Evolutionary conservation across 1,284 basidiomycete species (phyloP).

Genomic region (Ganoderma boninense): DNA sequence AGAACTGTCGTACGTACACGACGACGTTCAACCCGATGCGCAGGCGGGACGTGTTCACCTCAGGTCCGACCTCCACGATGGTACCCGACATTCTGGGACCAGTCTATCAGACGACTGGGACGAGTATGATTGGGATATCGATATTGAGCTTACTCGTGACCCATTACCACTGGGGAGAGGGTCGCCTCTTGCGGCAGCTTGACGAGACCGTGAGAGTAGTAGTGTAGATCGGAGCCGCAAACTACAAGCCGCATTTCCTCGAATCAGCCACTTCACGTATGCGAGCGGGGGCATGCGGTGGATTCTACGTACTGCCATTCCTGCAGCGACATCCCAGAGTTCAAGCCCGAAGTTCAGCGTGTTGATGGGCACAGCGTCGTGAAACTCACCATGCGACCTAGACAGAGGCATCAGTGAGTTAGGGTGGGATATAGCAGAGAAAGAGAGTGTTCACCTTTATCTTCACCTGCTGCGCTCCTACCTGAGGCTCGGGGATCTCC

Average conservation of each 20-base stretch:
- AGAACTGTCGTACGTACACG: constrained; percentile 35
- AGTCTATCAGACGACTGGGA: not conserved
- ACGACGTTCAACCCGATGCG: constrained; percentile 41
- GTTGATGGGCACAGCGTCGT: no score
- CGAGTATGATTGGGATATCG: not conserved
- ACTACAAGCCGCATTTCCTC: constrained; percentile 9
- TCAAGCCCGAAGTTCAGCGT: not conserved
- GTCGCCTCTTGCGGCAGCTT: constrained; percentile 35
- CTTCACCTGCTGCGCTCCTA: constrained; percentile 36
- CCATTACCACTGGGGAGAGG: constrained; percentile 40
- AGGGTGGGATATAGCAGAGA: not conserved
- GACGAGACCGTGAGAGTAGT: constrained; percentile 36
- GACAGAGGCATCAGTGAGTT: not conserved
- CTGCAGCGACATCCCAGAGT: not conserved
- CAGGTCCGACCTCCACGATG: constrained; percentile 39
- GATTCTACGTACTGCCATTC: constrained; percentile 18
- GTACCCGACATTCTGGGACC: constrained; percentile 41
- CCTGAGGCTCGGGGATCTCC: constrained; percentile 38
- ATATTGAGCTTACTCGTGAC: constrained; percentile 41
- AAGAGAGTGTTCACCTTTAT: constrained; percentile 36
- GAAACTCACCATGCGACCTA: constrained; percentile 29
- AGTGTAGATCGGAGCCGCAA: constrained; percentile 41
- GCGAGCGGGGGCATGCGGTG: not conserved
- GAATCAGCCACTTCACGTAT: not conserved
- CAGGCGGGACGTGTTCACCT: constrained; percentile 35